Evolutionary conservation across 2,329 filamentous ascomycete species (phyloP).

Genomic region (Penicillium hordei): DNA sequence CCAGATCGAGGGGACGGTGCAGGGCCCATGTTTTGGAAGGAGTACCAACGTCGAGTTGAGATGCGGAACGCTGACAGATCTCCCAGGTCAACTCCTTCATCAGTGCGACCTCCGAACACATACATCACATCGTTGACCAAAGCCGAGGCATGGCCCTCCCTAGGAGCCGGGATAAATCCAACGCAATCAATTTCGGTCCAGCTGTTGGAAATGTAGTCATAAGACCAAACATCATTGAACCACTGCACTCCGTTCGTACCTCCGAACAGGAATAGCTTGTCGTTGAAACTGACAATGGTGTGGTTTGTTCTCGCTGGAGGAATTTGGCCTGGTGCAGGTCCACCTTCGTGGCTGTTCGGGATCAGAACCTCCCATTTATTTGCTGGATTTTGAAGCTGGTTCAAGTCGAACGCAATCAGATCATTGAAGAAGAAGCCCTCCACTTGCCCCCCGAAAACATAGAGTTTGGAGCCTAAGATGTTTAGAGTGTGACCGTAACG

Average conservation of each 20-base stretch:
- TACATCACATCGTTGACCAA: slow-evolving; percentile 99
- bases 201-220: slow-evolving; percentile 75
- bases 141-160: slow-evolving; percentile 91
- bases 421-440: slow-evolving; percentile 99
- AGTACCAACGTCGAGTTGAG: slow-evolving; percentile 90
- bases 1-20: slow-evolving; percentile 91
- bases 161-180: slow-evolving; percentile 89
- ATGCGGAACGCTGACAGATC: slow-evolving; percentile 86
- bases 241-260: slow-evolving; percentile 93
- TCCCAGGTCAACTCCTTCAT: slow-evolving; percentile 87
- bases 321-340: slow-evolving; percentile 61
- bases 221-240: slow-evolving; percentile 99
- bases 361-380: slow-evolving; percentile 96
- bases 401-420: slow-evolving; percentile 89
- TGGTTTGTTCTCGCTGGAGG: slow-evolving; percentile 94
- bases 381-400: slow-evolving; percentile 83
- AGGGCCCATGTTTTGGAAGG: slow-evolving; percentile 98
- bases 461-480: slow-evolving; percentile 94
- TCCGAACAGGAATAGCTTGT: slow-evolving; percentile 95
- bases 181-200: slow-evolving; percentile 95
- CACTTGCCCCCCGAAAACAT: slow-evolving; percentile 95
- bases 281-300: slow-evolving; percentile 84
- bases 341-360: slow-evolving; percentile 63
- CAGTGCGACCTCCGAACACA: slow-evolving; percentile 92
- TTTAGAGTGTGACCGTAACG: slow-evolving; percentile 96